phyloP scores from a whole-genome alignment of 345 rosid species.

The Rhodamnia argentea region DNA sequence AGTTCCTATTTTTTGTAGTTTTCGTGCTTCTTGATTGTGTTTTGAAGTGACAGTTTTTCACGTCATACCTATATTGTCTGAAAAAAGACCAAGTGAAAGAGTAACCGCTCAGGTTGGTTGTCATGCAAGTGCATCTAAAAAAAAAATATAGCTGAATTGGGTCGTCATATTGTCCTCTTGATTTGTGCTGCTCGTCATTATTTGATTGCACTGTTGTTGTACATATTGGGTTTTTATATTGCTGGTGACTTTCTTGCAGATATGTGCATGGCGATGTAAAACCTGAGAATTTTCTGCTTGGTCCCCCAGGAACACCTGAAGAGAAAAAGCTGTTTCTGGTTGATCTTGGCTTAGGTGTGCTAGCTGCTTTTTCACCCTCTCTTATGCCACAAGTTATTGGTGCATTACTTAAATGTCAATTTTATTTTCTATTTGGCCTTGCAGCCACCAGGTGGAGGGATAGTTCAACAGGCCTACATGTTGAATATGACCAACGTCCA shows the following conservation, averaged over 20 bases:
- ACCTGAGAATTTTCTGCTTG: constrained; percentile 96
- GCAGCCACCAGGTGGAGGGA: constrained; percentile 92
- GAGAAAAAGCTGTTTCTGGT: constrained; percentile 90
- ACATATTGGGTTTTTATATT: neutral
- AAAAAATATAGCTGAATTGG: neutral
- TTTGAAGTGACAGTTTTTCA: neutral
- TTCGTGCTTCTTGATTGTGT: neutral
- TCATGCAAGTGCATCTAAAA: neutral
- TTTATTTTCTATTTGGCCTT: constrained; percentile 8
- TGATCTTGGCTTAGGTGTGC: constrained; percentile 82
- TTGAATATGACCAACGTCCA: constrained; percentile 97
- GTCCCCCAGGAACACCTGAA: constrained; percentile 71
- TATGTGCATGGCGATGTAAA: constrained; percentile 97
- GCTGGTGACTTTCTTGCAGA: constrained; percentile 31
- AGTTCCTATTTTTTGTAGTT: neutral
- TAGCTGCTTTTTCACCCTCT: neutral
- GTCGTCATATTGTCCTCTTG: neutral
- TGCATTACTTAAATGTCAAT: neutral
- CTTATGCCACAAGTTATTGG: neutral
- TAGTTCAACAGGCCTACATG: constrained; percentile 67
- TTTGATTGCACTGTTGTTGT: neutral
- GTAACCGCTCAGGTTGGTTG: neutral
- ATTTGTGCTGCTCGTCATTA: neutral
- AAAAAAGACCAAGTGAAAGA: neutral
- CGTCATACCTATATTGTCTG: neutral